Percentiles rank a stretch among this genome's conserved stretches.
Conservation (phyloP, 768 basidiomycete species). For the Panaeolus papilionaceus region DNA sequence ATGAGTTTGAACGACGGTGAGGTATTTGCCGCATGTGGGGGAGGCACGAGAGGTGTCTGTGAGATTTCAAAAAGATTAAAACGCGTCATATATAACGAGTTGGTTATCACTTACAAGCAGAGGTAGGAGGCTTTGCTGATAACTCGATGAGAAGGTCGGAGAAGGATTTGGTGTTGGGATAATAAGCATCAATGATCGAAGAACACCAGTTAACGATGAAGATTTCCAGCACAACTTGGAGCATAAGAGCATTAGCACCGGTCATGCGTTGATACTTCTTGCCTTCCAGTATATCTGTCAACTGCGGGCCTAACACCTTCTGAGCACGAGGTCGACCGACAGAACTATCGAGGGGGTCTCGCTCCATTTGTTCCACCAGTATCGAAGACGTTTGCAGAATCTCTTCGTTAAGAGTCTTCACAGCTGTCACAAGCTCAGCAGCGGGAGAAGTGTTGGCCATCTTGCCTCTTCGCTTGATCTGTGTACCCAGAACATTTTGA, state of each 20-base stretch:
- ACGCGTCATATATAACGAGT: neutral
- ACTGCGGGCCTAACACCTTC: constrained; percentile 23
- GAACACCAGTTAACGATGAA: constrained; percentile 34
- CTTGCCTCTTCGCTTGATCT: constrained; percentile 20
- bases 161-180: constrained; percentile 30
- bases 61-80: neutral
- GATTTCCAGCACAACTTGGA: constrained; percentile 30
- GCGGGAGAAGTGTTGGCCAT: constrained; percentile 15
- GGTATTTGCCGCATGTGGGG: constrained; percentile 8
- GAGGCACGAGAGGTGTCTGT: neutral
- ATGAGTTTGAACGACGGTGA: constrained; percentile 24
- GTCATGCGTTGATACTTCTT: constrained; percentile 19
- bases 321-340: constrained; percentile 18
- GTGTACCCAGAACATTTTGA: constrained; percentile 19
- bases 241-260: constrained; percentile 23
- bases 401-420: constrained; percentile 31
- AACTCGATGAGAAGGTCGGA: constrained; percentile 31
- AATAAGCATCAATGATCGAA: constrained; percentile 30
- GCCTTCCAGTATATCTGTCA: constrained; percentile 25
- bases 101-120: constrained; percentile 3
- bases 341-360: constrained; percentile 7
- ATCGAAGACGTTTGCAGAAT: constrained; percentile 28
- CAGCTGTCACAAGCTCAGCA: constrained; percentile 26
- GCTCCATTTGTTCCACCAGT: constrained; percentile 28
- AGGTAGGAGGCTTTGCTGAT: constrained; percentile 17